Evolutionary conservation across 2,329 filamentous ascomycete genomes (phyloP), one percentile per base, ranked within the genome.

Genomic region (Aspergillus luchuensis): DNA sequence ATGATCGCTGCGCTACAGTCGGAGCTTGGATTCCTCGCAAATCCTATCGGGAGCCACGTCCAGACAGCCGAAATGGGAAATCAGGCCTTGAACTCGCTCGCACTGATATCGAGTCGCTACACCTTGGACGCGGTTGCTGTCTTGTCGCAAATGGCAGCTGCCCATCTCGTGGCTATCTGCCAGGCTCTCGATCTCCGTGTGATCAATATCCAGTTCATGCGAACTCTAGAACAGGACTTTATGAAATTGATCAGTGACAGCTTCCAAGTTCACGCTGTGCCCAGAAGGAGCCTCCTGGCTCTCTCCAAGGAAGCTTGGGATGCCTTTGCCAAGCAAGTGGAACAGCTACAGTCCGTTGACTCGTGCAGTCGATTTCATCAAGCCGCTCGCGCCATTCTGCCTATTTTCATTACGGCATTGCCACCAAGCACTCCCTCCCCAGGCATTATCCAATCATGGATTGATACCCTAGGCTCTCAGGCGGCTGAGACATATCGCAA

Each of bases 1-100:
- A 19, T 45, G 39, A 56, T 56, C 21, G 41, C 53, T 10, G 53
- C 53, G 17, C 39, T 56, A 8, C 53, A 56, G 41, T 47, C 53
- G 2, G 53, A 56, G 53, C 25, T 56, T 4, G 53, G 53, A 15
- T 56, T 47, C 6, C 53, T 56, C n/a, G 53, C 53, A 7, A 45
- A 45, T 17, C 53, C 53, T 4, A 41, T 56, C 17, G 47, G 47
- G n/a, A 56, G 19, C 19, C 53, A 56, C 7, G 53, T 56, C 17
- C 39, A 56, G n/a, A 56, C 41, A 8, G 53, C 53, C n/a, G 53
- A 56, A 25, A 56, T 56, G 53, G 53, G 53, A 2, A 56, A 56
- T 23, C 53, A 56, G 19, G 41, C 53, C 15, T 33, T 56, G 53
- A 56, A 56, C 53, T 56, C 53, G 15, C 28, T 56, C 8, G 53